Evolutionary conservation across 257 asterid genomes (phyloP), one percentile per base, ranked within the genome.

Genomic region (Salvia rosmarinus): DNA sequence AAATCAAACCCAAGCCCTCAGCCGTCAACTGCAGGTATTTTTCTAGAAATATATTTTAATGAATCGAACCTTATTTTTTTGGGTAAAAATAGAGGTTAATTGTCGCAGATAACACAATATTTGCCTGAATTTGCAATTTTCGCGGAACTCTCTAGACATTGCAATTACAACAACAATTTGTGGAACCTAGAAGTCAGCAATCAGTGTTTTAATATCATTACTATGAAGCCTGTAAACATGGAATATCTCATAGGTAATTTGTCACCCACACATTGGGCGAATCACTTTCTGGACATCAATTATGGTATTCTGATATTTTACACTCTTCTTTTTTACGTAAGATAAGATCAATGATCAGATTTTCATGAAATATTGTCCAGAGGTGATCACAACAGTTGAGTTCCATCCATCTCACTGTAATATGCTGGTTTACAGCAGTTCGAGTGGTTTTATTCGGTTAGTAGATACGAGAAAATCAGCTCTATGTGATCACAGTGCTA

Each of bases 391-490:
- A 70, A 83, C 93, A 44, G 86, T 91, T 37, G 91, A 88, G 50
- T 90, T 90, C 81, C 91, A 90, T 68, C 97, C 97, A 14, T 78
- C 75, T 52, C 96, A 88, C 68, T 90, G 97, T 80, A 90, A 90
- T 77, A 80, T 88, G 78, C 84, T 90, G 77, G 96, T 88, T 69
- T 88, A 85, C 78, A 80, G 91, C 83, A 85, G 97, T 86, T 86
- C 95, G 59, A 90, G 89, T 73, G 96, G 96, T 68, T 85, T 70
- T 80, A 77, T 88, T 63, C 93, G 91, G 57, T 82, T 90, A 42
- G 91, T 86, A 52, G 97, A 88, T 84, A 77, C 86, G 91, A 87
- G 97, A 72, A 81, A 85, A 76, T 90, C 97, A 34, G 96, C 97
- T 25, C 73, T 88, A 17, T 90, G 97, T 77, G 97, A 90, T 82